These are phyloP conservation scores for Lachancea cidri DNA, from an alignment of 805 yeast species.

Conservation along the genomic window DNA sequence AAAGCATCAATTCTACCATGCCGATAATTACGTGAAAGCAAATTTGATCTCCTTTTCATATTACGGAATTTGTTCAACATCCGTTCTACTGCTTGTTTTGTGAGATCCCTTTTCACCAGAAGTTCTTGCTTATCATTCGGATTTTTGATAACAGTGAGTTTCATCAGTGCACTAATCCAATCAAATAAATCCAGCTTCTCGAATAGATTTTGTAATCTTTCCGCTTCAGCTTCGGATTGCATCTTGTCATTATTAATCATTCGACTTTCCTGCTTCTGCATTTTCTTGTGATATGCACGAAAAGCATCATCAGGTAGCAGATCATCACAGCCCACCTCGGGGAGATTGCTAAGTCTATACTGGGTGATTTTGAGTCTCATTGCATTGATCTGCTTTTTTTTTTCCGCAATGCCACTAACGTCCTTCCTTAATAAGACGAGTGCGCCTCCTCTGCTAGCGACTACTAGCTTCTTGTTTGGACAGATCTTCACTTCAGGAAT, in stretches of 20 bases:
- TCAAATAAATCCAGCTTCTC: conserved; percentile 42
- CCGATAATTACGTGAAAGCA: conserved; percentile 16
- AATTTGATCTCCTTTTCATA: conserved; percentile 20
- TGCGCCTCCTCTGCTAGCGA: conserved; percentile 9
- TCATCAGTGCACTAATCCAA: conserved; percentile 44
- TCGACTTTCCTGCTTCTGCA: conserved; percentile 60
- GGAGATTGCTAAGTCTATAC: not conserved
- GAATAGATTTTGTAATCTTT: conserved; percentile 37
- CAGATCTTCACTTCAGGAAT: conserved; percentile 21
- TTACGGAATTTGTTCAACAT: conserved; percentile 30
- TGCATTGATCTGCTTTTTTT: conserved; percentile 13
- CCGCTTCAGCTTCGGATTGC: conserved; percentile 51
- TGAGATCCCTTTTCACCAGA: conserved; percentile 44
- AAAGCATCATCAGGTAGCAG: conserved; percentile 45
- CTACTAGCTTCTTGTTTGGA: conserved; percentile 13
- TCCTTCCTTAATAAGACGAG: not conserved
- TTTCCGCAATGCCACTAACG: conserved; percentile 7
- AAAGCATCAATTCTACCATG: conserved; percentile 15
- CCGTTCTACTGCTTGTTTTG: conserved; percentile 42
- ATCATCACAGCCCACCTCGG: conserved; percentile 25
- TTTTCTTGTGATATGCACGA: conserved; percentile 46
- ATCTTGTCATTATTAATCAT: conserved; percentile 48
- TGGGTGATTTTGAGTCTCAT: conserved; percentile 20
- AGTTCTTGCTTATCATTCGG: conserved; percentile 46
- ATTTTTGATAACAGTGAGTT: conserved; percentile 48